Conservation (phyloP, 2,329 filamentous ascomycete species). For the Cytospora piceae region DNA sequence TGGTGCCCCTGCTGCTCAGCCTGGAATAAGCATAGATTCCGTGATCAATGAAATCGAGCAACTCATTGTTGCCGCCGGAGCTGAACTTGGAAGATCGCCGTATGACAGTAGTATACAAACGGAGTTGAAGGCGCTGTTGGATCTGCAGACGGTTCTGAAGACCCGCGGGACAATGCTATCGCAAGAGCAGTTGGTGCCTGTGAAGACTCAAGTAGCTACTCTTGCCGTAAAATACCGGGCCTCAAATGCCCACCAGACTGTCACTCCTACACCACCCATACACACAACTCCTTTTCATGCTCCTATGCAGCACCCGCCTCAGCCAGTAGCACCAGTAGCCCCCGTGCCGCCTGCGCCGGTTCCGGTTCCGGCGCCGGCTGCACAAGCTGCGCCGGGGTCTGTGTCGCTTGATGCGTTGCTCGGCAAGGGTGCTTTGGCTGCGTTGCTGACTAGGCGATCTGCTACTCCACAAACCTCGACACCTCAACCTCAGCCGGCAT, state of each 20-base stretch:
- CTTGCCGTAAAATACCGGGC: slow-evolving; percentile 68
- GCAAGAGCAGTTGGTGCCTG: slow-evolving; percentile 79
- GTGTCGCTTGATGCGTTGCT: slow-evolving; percentile 63
- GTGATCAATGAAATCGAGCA: slow-evolving; percentile 83
- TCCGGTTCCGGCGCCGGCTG: slow-evolving; percentile 38
- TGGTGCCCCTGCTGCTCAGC: slow-evolving; percentile 42
- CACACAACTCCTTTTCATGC: slow-evolving; percentile 41
- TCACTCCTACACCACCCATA: slow-evolving; percentile 38
- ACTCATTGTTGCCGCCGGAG: slow-evolving; percentile 73
- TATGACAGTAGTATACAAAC: slow-evolving; percentile 76
- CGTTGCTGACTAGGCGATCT: slow-evolving; percentile 59
- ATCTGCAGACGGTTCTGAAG: slow-evolving; percentile 80
- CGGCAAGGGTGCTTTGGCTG: slow-evolving; percentile 62
- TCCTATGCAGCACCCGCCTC: slow-evolving; percentile 37
- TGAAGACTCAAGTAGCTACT: slow-evolving; percentile 82
- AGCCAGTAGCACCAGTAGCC: slow-evolving; percentile 39
- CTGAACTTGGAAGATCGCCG: slow-evolving; percentile 75
- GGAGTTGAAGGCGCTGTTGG: slow-evolving; percentile 81
- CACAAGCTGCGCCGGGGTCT: slow-evolving; percentile 37
- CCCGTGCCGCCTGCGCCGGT: slow-evolving; percentile 40
- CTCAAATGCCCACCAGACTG: slow-evolving; percentile 43
- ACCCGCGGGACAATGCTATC: slow-evolving; percentile 69
- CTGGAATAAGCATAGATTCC: slow-evolving; percentile 67
- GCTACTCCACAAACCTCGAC: slow-evolving; percentile 53
- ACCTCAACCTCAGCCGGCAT: slow-evolving; percentile 42